Evolutionary conservation across 306 rosid species (phyloP).

Genomic region (Astragalus membranaceus): DNA sequence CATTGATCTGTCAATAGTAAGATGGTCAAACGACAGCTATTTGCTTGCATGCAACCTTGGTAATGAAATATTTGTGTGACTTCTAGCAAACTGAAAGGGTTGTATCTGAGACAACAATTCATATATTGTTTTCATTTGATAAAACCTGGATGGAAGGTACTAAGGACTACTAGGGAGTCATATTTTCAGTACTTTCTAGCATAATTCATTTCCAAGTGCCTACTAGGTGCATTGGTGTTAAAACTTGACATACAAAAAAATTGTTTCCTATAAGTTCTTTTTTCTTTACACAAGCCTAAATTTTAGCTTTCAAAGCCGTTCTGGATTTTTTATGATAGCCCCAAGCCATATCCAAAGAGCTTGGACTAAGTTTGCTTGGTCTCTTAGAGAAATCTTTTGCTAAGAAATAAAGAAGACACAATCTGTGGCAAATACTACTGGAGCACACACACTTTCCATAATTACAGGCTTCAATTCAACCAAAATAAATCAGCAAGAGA

Average conservation of each 20-base stretch:
- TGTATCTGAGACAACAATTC: neutral
- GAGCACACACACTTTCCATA: neutral
- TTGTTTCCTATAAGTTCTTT: neutral
- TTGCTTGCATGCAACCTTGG: neutral
- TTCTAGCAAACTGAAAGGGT: neutral
- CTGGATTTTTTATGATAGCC: neutral
- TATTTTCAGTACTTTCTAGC: neutral
- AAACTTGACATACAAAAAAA: neutral
- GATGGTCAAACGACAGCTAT: neutral
- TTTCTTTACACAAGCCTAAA: too few relatives aligned
- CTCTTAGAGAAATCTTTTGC: neutral
- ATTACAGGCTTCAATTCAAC: neutral
- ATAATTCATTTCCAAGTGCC: neutral
- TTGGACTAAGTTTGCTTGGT: neutral
- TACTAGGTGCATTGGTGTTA: neutral
- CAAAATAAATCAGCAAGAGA: neutral
- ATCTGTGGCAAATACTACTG: neutral
- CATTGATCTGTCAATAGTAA: neutral
- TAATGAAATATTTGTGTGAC: neutral
- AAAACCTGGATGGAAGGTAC: neutral
- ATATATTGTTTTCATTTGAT: neutral
- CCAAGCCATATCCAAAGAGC: neutral
- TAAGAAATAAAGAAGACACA: slow-evolving; percentile 1
- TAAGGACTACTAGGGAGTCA: neutral
- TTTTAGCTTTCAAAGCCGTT: neutral